A percentile compares a stretch with the other conserved stretches of the same genome.
phyloP scores from a whole-genome alignment of 371 early-diverging fungal genomes.

The Mucor plumbeus region DNA sequence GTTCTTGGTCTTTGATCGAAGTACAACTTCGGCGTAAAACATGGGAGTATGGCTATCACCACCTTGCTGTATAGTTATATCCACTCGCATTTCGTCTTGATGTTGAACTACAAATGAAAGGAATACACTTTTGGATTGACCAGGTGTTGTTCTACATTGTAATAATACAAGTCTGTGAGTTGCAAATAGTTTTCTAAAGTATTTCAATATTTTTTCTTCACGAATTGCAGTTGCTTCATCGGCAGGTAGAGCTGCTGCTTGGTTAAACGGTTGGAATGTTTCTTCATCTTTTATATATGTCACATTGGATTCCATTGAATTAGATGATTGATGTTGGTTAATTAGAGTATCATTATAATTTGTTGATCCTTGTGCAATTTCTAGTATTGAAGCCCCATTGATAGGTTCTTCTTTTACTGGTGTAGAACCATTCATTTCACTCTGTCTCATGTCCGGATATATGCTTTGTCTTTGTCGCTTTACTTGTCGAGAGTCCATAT shows the following conservation, averaged over 20 bases:
- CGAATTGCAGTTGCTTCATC: background rate
- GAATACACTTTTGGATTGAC: constrained; percentile 16
- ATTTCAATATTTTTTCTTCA: background rate
- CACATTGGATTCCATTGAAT: no score
- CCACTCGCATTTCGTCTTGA: background rate
- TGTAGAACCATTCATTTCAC: background rate
- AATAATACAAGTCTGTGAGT: background rate
- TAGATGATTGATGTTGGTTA: background rate
- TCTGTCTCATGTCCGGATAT: background rate
- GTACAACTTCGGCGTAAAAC: background rate
- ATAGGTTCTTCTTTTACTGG: no score
- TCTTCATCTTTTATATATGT: background rate
- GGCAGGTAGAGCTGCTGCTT: background rate
- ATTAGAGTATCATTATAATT: no score
- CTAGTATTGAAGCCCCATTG: no score
- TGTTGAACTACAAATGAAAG: constrained; percentile 11
- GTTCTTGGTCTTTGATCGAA: background rate
- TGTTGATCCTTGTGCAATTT: no score
- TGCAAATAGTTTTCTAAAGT: background rate
- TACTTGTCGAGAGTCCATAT: background rate
- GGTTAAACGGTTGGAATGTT: background rate
- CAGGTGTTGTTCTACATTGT: background rate
- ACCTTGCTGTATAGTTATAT: background rate
- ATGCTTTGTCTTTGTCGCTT: constrained; percentile 5
- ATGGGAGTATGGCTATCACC: constrained; percentile 14